Percentiles rank a stretch among this genome's conserved stretches.
Evolutionary conservation across 352 stramenopile genomes (phyloP).

Genomic region (Thalassiosira mediterranea): DNA sequence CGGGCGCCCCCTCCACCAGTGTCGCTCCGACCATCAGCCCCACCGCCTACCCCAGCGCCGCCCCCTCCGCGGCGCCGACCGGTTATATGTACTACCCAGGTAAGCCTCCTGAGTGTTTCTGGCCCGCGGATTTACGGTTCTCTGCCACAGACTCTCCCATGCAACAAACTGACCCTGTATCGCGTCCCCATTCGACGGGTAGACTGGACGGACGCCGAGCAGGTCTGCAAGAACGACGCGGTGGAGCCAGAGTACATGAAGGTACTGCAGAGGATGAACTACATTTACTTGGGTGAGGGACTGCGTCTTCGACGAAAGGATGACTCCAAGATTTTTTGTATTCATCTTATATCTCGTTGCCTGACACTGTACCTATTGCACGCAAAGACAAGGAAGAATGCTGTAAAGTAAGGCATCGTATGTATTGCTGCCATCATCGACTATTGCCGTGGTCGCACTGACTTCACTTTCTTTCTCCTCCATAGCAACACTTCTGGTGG

Average conservation of each 20-base stretch:
- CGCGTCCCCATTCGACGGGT: too few relatives aligned
- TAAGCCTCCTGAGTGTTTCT: constrained; percentile 2
- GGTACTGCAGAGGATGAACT: constrained; percentile 27
- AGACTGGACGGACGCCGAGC: constrained; percentile 4
- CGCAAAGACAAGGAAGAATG: constrained; percentile 49
- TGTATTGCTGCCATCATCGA: not conserved
- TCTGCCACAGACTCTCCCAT: too few relatives aligned
- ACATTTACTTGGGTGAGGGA: constrained; percentile 28
- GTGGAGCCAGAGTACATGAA: constrained; percentile 31
- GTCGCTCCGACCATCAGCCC: not conserved
- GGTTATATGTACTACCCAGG: constrained; percentile 30
- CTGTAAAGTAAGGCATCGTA: constrained; percentile 9
- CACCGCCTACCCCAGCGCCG: not conserved
- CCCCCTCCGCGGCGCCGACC: constrained; percentile 15
- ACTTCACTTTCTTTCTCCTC: not conserved
- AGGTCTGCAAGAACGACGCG: constrained; percentile 31
- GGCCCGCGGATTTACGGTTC: too few relatives aligned
- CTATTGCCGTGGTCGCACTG: not conserved
- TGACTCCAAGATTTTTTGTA: too few relatives aligned
- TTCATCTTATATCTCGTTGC: too few relatives aligned
- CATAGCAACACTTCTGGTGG: constrained; percentile 35
- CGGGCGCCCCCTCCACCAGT: not conserved
- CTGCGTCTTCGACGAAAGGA: too few relatives aligned
- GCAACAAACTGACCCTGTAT: too few relatives aligned
- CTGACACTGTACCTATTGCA: too few relatives aligned